Evolutionary conservation across 345 rosid genomes (phyloP), one percentile per base, ranked within the genome.

Genomic region (Eucalyptus erythrocorys): DNA sequence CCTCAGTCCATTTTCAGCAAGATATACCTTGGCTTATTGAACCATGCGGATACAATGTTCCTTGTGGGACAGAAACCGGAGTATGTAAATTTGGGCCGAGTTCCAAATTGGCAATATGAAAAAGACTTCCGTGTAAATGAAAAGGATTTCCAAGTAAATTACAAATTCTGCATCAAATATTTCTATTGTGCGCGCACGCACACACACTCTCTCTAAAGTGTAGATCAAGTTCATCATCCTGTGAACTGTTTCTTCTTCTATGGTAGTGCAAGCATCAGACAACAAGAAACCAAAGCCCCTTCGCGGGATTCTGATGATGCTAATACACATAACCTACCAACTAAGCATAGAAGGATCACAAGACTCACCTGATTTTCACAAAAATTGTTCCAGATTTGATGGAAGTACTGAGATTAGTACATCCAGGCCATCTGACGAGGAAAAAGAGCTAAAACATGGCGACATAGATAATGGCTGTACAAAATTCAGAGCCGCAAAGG

Each of bases 21-120:
- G 45, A 17, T 32, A 32, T 8, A 68, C 40, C 81, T 19, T 37
- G 81, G 26, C 26, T 71, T 9, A 34, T 71, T 34, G 26, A 71
- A 37, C 45, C 43, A 19, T 37, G 45, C 26, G 37, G 81, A 10
- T 34, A 71, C 26, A 37, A 0, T 26, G 45, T 37, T 34, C 1
- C 26, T 71, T 37, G 45, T 34, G 0, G 0, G 45, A 71, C 45
- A 71, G 26, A 34, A n/a, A 71, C 0, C 7, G 45, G 0, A 17
- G 26, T 71, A 10, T 0, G 26, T 34, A 71, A 34, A 34, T 71
- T 71, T 71, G 43, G 13, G 45, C 24, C 2, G 8, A 34, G 26
- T 34, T 34, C 81, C 81, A 71, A 71, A 34, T 71, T 71, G 81
- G 81, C 45, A 37, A 37, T 17, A 37, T 19, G 81, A 71, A 19